These are phyloP conservation scores for Inonotus obliquus DNA, from an alignment of 1,284 basidiomycete species.

Conservation along the genomic window DNA sequence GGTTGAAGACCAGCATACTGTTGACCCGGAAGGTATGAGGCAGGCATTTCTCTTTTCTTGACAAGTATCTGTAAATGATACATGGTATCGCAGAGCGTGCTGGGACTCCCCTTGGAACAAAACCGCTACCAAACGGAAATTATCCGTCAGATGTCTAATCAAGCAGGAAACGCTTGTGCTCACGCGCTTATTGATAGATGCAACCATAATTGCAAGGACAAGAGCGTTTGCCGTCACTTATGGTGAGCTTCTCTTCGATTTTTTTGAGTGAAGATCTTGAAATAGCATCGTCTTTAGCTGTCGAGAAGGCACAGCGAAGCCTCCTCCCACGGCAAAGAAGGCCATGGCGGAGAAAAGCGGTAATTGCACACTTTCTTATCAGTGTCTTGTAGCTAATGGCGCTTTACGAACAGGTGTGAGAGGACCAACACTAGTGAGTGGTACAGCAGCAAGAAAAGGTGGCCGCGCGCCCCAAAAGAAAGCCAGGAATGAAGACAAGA, in stretches of 20 bases:
- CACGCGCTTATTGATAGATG: conserved; percentile 43
- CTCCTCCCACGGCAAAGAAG: conserved; percentile 40
- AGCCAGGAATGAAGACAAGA: conserved; percentile 25
- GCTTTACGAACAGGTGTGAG: not conserved
- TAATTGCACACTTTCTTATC: conserved; percentile 5
- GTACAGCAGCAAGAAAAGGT: not conserved
- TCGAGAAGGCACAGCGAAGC: conserved; percentile 58
- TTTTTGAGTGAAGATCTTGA: not conserved
- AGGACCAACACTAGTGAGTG: not conserved
- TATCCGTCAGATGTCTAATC: conserved; percentile 41
- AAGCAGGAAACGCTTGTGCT: not conserved
- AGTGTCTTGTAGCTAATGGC: not conserved
- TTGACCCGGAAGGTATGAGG: not conserved
- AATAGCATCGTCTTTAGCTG: conserved; percentile 43
- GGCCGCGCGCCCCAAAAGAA: conserved; percentile 3
- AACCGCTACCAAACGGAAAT: conserved; percentile 43
- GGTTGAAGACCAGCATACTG: not conserved
- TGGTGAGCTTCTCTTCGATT: conserved; percentile 41
- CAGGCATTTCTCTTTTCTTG: not conserved
- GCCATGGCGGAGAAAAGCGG: conserved; percentile 20
- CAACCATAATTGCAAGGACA: conserved; percentile 77
- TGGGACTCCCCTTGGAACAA: conserved; percentile 11
- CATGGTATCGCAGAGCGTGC: not conserved
- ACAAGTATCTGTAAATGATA: not conserved
- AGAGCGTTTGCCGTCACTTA: conserved; percentile 64